Base-by-base conservation (phyloP, 768 basidiomycete genomes). In the Cystobasidiopsis lactophilus region DNA sequence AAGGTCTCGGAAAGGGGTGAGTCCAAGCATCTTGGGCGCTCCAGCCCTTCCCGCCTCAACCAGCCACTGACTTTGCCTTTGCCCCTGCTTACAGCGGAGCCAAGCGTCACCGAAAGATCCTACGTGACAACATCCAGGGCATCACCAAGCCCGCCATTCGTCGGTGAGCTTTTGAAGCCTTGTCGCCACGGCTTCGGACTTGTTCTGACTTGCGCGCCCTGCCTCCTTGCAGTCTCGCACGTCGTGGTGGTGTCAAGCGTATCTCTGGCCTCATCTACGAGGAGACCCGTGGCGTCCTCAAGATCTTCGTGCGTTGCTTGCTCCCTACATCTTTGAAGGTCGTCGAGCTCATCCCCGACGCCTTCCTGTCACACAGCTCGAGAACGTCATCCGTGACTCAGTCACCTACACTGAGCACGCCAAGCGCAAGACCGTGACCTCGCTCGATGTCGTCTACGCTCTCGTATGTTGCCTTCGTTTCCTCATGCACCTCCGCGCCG, bases 181-280 rank as follows among this genome's bases (percentile, higher is more conserved):
- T n/a, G n/a, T n/a, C n/a, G n/a, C n/a, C n/a, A n/a, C n/a, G n/a
- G 16, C 33, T 35, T 35, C 60, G 64, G 77, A 88, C 67, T 67
- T 35, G 33, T 35, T 35, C 9, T 7, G 9, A 35, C 33, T 16
- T 7, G 33, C 9, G 9, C 16, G 33, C 7, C 33, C 9, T 35
- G 33, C 33, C 33, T 35, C 7, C 16, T 16, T 80, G 74, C 53
- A 85, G 88, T 75, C 83, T 95, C 52, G 86, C 86, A 48, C 83
- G 83, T 68, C 82, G 86, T 75, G 85, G 88, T 65, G 88, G 89
- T 82, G 86, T 91, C 64, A 89, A 93, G 76, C 79, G 83, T 83
- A 84, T 85, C 64, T 82, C 80, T 40, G 76, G 85, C 68, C 77
- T 59, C 44, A 40, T 55, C 55, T 67, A 91, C 69, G 85, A 89